Conservation (phyloP, 108 stramenopile genomes). For the Aureococcus anophagefferens region DNA sequence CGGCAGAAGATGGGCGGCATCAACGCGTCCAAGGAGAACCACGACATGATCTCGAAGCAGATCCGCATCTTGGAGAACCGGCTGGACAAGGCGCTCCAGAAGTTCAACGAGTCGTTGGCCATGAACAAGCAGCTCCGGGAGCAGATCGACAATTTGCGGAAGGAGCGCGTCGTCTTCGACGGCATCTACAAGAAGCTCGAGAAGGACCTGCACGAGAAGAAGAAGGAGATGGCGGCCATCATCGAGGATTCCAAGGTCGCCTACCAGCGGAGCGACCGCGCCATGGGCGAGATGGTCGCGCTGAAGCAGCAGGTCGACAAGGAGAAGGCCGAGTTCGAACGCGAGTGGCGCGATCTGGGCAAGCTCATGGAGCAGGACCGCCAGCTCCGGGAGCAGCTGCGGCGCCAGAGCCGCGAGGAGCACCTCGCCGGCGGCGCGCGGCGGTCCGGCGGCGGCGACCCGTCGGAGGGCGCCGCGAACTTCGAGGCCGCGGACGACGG, state of each 20-base stretch:
- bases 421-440: background rate
- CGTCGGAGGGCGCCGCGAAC: background rate
- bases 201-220: constrained; percentile 43
- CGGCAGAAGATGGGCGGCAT: constrained; percentile 45
- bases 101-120: constrained; percentile 46
- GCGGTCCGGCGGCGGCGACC: background rate
- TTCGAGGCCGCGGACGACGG: no score
- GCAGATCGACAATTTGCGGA: constrained; percentile 39
- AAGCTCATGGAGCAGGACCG: constrained; percentile 18
- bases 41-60: constrained; percentile 45
- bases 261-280: constrained; percentile 41
- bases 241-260: constrained; percentile 46
- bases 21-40: constrained; percentile 47
- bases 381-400: constrained; percentile 6
- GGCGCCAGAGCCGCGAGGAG: constrained; percentile 7
- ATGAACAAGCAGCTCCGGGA: constrained; percentile 42
- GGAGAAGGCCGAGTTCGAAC: constrained; percentile 24
- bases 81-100: constrained; percentile 44
- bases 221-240: constrained; percentile 50
- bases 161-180: constrained; percentile 49
- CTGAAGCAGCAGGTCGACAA: constrained; percentile 40
- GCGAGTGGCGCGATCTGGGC: constrained; percentile 12
- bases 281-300: constrained; percentile 34
- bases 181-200: constrained; percentile 53
- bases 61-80: constrained; percentile 45